phyloP scores from a whole-genome alignment of 495 filamentous ascomycete genomes.

The Penicillium macrosclerotiorum region DNA sequence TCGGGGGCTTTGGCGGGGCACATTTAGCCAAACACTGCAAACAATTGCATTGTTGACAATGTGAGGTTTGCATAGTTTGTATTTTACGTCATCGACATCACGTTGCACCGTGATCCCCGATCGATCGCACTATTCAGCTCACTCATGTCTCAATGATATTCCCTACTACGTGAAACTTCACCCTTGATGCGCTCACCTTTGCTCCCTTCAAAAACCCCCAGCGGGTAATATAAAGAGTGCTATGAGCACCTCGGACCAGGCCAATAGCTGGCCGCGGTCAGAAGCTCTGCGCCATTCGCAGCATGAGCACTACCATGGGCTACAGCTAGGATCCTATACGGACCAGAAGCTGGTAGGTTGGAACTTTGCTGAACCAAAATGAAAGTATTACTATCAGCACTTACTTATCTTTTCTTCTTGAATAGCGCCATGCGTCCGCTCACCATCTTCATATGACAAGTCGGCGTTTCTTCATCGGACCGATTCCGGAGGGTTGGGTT shows the following conservation, averaged over 20 bases:
- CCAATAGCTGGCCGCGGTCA: constrained; percentile 14
- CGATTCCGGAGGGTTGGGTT: constrained; percentile 67
- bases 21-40: constrained; percentile 19
- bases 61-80: constrained; percentile 3
- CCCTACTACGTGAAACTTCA: not conserved
- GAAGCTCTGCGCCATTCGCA: constrained; percentile 15
- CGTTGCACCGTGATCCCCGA: constrained; percentile 16
- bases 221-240: constrained; percentile 17
- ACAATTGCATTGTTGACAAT: constrained; percentile 4
- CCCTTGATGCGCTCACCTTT: constrained; percentile 6
- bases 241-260: constrained; percentile 29
- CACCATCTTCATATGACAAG: constrained; percentile 63
- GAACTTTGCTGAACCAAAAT: constrained; percentile 1
- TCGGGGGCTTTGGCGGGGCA: constrained; percentile 1
- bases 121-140: constrained; percentile 12
- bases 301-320: constrained; percentile 31
- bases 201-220: not conserved
- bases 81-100: constrained; percentile 31
- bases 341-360: constrained; percentile 51
- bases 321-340: constrained; percentile 50
- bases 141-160: constrained; percentile 10
- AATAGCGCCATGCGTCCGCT: constrained; percentile 59
- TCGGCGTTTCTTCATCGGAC: constrained; percentile 65
- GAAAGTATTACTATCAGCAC: not conserved
- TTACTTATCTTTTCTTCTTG: constrained; percentile 7